Evolutionary conservation across 2,329 filamentous ascomycete species (phyloP), one percentile per base, ranked within the genome.

Genomic region (Diaporthe ampelina): DNA sequence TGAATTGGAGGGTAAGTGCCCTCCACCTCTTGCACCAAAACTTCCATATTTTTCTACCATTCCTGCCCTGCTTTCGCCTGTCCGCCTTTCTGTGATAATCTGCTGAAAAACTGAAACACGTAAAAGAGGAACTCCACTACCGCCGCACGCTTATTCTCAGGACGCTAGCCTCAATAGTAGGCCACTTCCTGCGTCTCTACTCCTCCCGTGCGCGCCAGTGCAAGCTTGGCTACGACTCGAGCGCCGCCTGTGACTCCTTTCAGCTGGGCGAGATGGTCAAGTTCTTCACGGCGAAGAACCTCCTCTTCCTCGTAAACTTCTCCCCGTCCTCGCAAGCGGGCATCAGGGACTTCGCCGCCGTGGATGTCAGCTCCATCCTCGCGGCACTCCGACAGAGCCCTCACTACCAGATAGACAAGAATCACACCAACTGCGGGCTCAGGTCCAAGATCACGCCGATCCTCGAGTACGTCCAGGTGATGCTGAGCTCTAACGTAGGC

Each of bases 181-280:
- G 86, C 0, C 91, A 95, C 80, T 95, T 94, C 73, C 83, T 95
- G 3, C 80, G 81, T 9, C 84, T 93, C 0, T 95, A 95, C 81
- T 90, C 90, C 1, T 93, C 92, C 13, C 90, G 91, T n/a, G 87
- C 84, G 43, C 74, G 74, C 54, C 93, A 95, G 80, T 95, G 94
- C 82, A 91, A 91, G 78, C 87, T 94, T 0, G 93, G 93, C 70
- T 95, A 95, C 81, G 93, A 94, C 79, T 91, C 91, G 2, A 93
- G 91, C 76, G 83, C 88, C 2, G 90, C 93, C 56, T 95, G 94
- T 81, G 94, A 95, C 83, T 92, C 91, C 2, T 95, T 93, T 79
- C 94, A 95, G 82, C 88, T 95, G 0, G 94, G 93, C 29, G 93
- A 95, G 82, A 94, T 94, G 87, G 83, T 94, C 76, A 91, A 91